Percentiles rank a stretch among this genome's conserved stretches.
Conservation (phyloP, 1,284 basidiomycete species). For the Cerrena zonata region DNA sequence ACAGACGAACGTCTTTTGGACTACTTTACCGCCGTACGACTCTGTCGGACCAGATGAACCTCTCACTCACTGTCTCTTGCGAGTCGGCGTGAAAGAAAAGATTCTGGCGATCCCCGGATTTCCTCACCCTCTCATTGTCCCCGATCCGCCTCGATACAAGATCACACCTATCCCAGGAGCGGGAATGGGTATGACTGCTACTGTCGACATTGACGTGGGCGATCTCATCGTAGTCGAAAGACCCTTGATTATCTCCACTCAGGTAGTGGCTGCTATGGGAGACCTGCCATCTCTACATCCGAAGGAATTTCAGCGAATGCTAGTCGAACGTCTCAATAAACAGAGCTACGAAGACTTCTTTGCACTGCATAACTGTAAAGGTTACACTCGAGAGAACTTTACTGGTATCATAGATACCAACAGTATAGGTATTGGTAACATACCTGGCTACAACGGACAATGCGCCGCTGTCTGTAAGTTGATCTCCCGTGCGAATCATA, state of each 20-base stretch:
- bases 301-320: neutral
- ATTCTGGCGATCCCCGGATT: neutral
- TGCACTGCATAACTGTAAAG: neutral
- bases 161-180: neutral
- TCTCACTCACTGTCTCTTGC: neutral
- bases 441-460: neutral
- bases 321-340: neutral
- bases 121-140: neutral
- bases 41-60: too few species aligned
- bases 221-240: constrained; percentile 2
- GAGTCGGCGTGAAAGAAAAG: neutral
- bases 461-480: neutral
- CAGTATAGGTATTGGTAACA: neutral
- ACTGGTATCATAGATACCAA: neutral
- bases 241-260: neutral
- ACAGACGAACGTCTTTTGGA: too few species aligned
- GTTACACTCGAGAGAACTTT: neutral
- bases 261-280: neutral
- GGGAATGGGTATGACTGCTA: constrained; percentile 4
- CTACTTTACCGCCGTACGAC: neutral
- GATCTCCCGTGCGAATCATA: neutral
- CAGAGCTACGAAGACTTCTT: neutral
- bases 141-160: neutral
- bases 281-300: too few species aligned
- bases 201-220: neutral